These are phyloP conservation scores for Boletus edulis DNA, from an alignment of 768 basidiomycete species.

Conservation along the genomic window DNA sequence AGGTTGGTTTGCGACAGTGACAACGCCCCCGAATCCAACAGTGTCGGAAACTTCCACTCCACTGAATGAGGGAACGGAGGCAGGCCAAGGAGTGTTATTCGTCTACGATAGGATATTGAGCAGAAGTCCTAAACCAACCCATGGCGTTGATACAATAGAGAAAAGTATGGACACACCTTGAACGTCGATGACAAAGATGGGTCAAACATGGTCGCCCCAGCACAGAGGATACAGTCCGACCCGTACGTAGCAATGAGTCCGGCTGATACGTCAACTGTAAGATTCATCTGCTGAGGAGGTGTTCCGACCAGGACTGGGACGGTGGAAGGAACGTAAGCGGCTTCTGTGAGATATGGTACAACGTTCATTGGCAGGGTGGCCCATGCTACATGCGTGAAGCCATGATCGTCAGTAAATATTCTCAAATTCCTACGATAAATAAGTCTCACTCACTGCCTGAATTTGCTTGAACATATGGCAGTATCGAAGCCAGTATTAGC, in stretches of 20 bases:
- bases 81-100: conserved; percentile 12
- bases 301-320: conserved; percentile 23
- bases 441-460: conserved; percentile 5
- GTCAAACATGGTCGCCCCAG: conserved; percentile 20
- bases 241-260: conserved; percentile 15
- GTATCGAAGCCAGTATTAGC: neutral
- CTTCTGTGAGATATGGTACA: conserved; percentile 12
- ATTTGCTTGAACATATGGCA: conserved; percentile 12
- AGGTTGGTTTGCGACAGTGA: conserved; percentile 5
- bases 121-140: neutral
- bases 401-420: neutral
- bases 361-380: conserved; percentile 24
- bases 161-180: conserved; percentile 14
- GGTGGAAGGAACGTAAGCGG: conserved; percentile 9
- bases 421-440: no score
- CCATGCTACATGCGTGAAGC: conserved; percentile 22
- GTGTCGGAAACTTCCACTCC: conserved; percentile 19
- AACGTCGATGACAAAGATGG: conserved; percentile 23
- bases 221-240: conserved; percentile 27
- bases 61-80: conserved; percentile 14
- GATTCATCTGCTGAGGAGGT: conserved; percentile 26
- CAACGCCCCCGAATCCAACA: conserved; percentile 20
- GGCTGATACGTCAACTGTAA: conserved; percentile 21
- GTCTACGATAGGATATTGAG: conserved; percentile 10
- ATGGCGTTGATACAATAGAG: neutral